Evolutionary conservation across 164 flowering plant genomes (phyloP).

Genomic region (Taxillus chinensis): DNA sequence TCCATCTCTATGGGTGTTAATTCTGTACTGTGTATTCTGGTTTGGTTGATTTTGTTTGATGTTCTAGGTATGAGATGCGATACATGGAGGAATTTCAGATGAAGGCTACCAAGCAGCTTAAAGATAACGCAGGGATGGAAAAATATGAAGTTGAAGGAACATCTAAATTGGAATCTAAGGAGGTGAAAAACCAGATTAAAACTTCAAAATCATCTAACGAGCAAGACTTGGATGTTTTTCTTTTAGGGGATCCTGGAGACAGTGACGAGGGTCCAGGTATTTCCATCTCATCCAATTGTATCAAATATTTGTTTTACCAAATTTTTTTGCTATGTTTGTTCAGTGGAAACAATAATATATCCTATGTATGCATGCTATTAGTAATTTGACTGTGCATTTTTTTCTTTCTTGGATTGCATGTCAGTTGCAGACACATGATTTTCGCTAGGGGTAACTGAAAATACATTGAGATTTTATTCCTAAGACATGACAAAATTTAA

Average conservation of each 20-base stretch:
- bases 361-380: background rate
- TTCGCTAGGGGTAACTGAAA: too few relatives aligned
- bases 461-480: too few relatives aligned
- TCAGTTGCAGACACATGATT: too few relatives aligned
- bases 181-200: conserved; percentile 21
- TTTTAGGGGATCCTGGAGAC: conserved; percentile 88
- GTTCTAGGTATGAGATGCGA: conserved; percentile 54
- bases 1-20: background rate
- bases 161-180: conserved; percentile 27
- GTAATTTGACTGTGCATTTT: too few relatives aligned
- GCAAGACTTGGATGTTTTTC: conserved; percentile 90
- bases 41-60: background rate
- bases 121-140: conserved; percentile 24
- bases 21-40: background rate
- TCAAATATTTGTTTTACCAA: too few relatives aligned
- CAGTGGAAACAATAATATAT: background rate
- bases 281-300: background rate
- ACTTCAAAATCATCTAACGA: conserved; percentile 43
- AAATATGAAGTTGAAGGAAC: conserved; percentile 18
- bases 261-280: conserved; percentile 83
- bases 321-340: background rate
- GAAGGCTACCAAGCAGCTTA: conserved; percentile 35
- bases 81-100: conserved; percentile 45
- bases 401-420: too few relatives aligned
- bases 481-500: too few relatives aligned